These are phyloP conservation scores for Syncephalastrum monosporum DNA, from an alignment of 371 early-diverging fungal genomes.

Conservation along the genomic window DNA sequence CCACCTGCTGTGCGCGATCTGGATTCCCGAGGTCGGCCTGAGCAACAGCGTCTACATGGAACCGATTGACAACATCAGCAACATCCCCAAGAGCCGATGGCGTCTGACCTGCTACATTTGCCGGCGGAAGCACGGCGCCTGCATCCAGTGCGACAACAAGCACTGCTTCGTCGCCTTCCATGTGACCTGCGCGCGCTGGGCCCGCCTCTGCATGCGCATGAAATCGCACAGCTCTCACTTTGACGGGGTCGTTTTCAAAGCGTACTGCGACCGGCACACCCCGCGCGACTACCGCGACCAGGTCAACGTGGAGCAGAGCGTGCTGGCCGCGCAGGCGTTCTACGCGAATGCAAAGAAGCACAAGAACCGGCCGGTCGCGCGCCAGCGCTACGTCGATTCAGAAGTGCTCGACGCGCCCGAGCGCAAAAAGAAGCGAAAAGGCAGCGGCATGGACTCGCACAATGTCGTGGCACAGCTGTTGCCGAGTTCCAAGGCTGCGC, in stretches of 20 bases:
- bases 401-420: slow-evolving; percentile 26
- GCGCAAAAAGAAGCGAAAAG: slow-evolving; percentile 18
- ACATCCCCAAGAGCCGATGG: slow-evolving; percentile 90
- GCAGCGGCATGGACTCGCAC: slow-evolving; percentile 7
- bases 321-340: slow-evolving; percentile 37
- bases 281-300: slow-evolving; percentile 69
- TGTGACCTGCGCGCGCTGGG: slow-evolving; percentile 90
- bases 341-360: slow-evolving; percentile 13
- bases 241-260: slow-evolving; percentile 60
- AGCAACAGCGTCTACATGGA: slow-evolving; percentile 96
- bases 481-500: slow-evolving; percentile 57
- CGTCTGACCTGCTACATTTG: slow-evolving; percentile 88
- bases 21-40: slow-evolving; percentile 94
- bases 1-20: slow-evolving; percentile 93
- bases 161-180: slow-evolving; percentile 93
- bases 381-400: slow-evolving; percentile 29
- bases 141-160: slow-evolving; percentile 92
- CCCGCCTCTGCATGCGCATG: slow-evolving; percentile 87
- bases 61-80: slow-evolving; percentile 90
- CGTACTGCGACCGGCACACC: slow-evolving; percentile 84
- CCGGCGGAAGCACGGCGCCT: slow-evolving; percentile 81
- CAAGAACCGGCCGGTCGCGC: slow-evolving; percentile 10
- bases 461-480: slow-evolving; percentile 29
- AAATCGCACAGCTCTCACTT: slow-evolving; percentile 49
- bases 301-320: slow-evolving; percentile 45